Evolutionary conservation across 2,329 filamentous ascomycete genomes (phyloP).

Genomic region (Nemania serpens): DNA sequence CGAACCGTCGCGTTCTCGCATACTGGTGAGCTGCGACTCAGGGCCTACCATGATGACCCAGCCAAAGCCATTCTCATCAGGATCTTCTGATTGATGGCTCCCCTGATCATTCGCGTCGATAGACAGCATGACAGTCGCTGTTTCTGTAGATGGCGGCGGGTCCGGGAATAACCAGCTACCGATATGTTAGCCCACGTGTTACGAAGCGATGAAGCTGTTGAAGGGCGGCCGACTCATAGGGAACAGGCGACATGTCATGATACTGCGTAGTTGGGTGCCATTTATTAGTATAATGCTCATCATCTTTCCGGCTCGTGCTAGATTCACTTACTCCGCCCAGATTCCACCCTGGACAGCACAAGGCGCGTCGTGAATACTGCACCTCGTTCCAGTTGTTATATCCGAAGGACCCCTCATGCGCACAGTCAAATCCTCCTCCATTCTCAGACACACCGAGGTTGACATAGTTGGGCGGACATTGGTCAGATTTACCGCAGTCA

Average conservation of each 20-base stretch:
- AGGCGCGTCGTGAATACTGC: too few relatives aligned
- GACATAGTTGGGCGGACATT: slow-evolving; percentile 1
- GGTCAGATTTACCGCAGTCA: neutral
- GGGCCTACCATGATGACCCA: slow-evolving; percentile 41
- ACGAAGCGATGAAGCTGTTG: neutral
- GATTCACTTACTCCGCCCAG: slow-evolving; percentile 7
- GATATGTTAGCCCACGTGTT: slow-evolving; percentile 4
- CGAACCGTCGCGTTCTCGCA: slow-evolving; percentile 49
- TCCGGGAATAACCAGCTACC: slow-evolving; percentile 4
- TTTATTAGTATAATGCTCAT: neutral
- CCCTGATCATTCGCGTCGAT: slow-evolving; percentile 36
- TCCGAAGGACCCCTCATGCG: too few relatives aligned
- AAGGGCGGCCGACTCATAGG: neutral
- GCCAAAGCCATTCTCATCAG: slow-evolving; percentile 39
- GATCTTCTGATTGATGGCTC: slow-evolving; percentile 15
- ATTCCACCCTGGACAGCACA: slow-evolving; percentile 5
- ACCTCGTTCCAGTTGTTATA: too few relatives aligned
- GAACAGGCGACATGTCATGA: neutral
- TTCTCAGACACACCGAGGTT: slow-evolving; percentile 3
- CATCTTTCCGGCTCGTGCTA: neutral
- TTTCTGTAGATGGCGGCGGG: slow-evolving; percentile 1
- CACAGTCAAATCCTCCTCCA: slow-evolving; percentile 3
- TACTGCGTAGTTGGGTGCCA: neutral
- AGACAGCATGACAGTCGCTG: neutral
- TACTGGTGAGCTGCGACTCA: slow-evolving; percentile 36